phyloP scores from a whole-genome alignment of 2,329 filamentous ascomycete species.

The Nakataea oryzae region DNA sequence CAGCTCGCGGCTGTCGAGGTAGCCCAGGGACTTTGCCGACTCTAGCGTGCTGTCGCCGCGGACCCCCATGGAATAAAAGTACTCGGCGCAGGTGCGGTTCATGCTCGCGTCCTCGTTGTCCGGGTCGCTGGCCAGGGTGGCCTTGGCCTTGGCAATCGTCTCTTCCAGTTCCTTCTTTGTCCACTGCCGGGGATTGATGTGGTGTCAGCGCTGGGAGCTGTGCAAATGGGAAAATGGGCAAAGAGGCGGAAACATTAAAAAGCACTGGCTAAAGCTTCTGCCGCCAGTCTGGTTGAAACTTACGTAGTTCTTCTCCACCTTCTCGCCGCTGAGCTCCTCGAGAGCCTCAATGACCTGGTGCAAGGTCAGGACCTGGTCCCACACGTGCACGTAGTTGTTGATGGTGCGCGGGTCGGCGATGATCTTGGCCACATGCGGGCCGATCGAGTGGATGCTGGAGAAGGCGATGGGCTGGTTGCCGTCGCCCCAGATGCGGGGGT shows the following conservation, averaged over 20 bases:
- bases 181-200: background rate
- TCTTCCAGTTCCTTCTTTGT: background rate
- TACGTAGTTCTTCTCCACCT: constrained; percentile 26
- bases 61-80: constrained; percentile 32
- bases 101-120: background rate
- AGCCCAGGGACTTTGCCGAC: constrained; percentile 42
- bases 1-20: constrained; percentile 37
- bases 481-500: constrained; percentile 29
- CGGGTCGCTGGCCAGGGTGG: background rate
- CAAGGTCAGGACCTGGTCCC: constrained; percentile 31
- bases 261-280: too few species aligned
- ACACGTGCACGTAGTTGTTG: constrained; percentile 39
- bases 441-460: constrained; percentile 42
- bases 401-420: constrained; percentile 40
- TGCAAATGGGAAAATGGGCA: background rate
- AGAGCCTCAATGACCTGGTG: constrained; percentile 34
- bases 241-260: background rate
- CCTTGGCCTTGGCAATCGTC: background rate
- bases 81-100: constrained; percentile 19
- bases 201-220: background rate
- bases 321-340: constrained; percentile 37
- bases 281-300: background rate
- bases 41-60: constrained; percentile 43
- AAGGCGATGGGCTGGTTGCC: constrained; percentile 31
- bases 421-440: constrained; percentile 37